Percentiles rank a stretch among this genome's conserved stretches.
Conservation (phyloP, 768 basidiomycete species). For the Symmetrospora coprosmae region DNA sequence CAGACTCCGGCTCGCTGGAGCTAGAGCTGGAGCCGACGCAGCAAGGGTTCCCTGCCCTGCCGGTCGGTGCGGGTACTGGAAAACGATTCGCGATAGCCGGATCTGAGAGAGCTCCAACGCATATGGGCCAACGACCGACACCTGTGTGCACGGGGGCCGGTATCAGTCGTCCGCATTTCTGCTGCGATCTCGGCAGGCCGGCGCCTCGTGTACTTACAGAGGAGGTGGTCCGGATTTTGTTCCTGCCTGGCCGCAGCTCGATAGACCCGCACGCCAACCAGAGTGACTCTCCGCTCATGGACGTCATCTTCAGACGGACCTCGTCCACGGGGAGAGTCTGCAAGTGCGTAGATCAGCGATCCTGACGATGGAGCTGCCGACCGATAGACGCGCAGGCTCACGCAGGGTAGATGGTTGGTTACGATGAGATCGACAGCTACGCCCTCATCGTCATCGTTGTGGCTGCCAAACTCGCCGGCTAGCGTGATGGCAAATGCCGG, state of each 20-base stretch:
- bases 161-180: too few relatives aligned
- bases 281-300: slow-evolving; percentile 51
- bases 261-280: slow-evolving; percentile 44
- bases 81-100: slow-evolving; percentile 48
- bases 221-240: slow-evolving; percentile 50
- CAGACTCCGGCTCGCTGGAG: too few relatives aligned
- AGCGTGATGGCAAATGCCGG: slow-evolving; percentile 27
- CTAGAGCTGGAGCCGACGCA: too few relatives aligned
- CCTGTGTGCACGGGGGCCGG: too few relatives aligned
- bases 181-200: too few relatives aligned
- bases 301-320: slow-evolving; percentile 49
- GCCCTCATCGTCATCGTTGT: slow-evolving; percentile 24
- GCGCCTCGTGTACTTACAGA: slow-evolving; percentile 61
- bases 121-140: slow-evolving; percentile 48
- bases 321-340: slow-evolving; percentile 54
- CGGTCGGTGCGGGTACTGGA: slow-evolving; percentile 46
- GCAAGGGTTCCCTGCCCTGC: too few relatives aligned
- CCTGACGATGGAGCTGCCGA: slow-evolving; percentile 12
- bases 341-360: neutral
- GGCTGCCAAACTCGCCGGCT: neutral
- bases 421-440: slow-evolving; percentile 46
- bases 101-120: slow-evolving; percentile 55
- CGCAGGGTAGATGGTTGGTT: slow-evolving; percentile 59
- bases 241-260: slow-evolving; percentile 49
- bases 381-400: neutral